Percentiles rank a stretch among this genome's conserved stretches.
Evolutionary conservation across 192 early-diverging fungal genomes (phyloP).

Genomic region (Umbelopsis vinacea): DNA sequence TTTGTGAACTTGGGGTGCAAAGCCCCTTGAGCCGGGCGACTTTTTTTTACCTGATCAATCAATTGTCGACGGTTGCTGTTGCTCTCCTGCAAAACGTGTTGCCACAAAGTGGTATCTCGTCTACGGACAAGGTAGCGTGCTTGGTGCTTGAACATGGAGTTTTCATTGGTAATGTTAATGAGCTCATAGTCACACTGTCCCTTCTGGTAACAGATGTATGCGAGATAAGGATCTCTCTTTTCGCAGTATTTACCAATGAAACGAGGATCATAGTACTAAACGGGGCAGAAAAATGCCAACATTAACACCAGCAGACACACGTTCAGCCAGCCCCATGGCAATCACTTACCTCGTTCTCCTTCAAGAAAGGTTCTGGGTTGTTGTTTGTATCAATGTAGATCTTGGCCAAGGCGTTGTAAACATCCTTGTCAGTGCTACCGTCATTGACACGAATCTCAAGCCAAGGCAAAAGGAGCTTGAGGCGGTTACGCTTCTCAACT

Average conservation of each 20-base stretch:
- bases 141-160: constrained; percentile 99
- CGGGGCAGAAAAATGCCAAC: constrained; percentile 13
- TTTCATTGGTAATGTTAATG: constrained; percentile 95
- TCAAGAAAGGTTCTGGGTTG: constrained; percentile 95
- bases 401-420: constrained; percentile 98
- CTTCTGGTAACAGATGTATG: constrained; percentile 92
- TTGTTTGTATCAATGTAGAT: constrained; percentile 99
- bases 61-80: constrained; percentile 86
- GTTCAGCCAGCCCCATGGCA: background rate
- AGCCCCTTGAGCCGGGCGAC: no score
- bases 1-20: background rate
- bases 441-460: constrained; percentile 88
- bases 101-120: constrained; percentile 86
- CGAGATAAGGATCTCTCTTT: constrained; percentile 96
- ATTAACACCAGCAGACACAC: background rate
- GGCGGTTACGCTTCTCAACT: constrained; percentile 94
- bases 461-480: constrained; percentile 96
- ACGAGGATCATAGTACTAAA: constrained; percentile 82
- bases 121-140: constrained; percentile 93
- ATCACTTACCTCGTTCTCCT: constrained; percentile 70
- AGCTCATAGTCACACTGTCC: constrained; percentile 96
- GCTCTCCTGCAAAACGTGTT: constrained; percentile 74
- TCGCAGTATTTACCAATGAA: constrained; percentile 99
- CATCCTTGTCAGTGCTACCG: constrained; percentile 85
- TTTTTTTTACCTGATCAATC: constrained; percentile 80